These are phyloP conservation scores for Martensiomyces pterosporus DNA, from an alignment of 192 early-diverging fungal genomes.

Conservation along the genomic window DNA sequence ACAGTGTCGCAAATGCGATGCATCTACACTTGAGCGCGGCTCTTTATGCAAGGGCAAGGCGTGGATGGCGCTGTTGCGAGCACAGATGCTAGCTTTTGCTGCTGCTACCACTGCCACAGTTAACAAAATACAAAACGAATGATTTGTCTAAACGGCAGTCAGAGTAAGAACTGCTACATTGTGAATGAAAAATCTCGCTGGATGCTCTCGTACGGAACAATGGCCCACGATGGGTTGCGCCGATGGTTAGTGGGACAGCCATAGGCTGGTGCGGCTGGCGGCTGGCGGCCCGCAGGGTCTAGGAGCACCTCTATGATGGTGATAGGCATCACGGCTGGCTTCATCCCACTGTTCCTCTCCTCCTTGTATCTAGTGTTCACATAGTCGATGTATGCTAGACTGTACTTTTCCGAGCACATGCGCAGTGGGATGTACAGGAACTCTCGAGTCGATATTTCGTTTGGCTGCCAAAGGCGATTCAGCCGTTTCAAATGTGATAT, in stretches of 20 bases:
- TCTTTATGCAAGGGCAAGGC: no score
- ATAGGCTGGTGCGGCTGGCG: no score
- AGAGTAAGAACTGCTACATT: constrained; percentile 14
- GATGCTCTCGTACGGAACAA: constrained; percentile 31
- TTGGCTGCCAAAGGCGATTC: constrained; percentile 43
- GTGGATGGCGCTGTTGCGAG: no score
- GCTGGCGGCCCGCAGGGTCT: not conserved
- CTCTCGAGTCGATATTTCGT: constrained; percentile 31
- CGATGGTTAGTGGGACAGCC: no score
- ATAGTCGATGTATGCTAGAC: constrained; percentile 23
- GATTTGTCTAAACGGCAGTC: no score
- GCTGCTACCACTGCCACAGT: no score
- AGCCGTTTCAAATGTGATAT: constrained; percentile 40
- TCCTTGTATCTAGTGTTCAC: constrained; percentile 11
- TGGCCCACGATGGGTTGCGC: constrained; percentile 21
- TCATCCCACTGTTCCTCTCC: not conserved
- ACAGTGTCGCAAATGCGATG: no score
- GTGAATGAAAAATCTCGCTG: constrained; percentile 32
- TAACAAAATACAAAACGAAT: no score
- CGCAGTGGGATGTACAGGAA: constrained; percentile 43
- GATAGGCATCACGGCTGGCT: constrained; percentile 4
- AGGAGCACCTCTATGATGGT: constrained; percentile 37
- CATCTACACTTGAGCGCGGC: no score
- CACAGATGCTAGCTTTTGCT: no score
- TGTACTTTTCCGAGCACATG: constrained; percentile 29